Evolutionary conservation across 352 stramenopile species (phyloP).

Genomic region (Blastocystis sp.): DNA sequence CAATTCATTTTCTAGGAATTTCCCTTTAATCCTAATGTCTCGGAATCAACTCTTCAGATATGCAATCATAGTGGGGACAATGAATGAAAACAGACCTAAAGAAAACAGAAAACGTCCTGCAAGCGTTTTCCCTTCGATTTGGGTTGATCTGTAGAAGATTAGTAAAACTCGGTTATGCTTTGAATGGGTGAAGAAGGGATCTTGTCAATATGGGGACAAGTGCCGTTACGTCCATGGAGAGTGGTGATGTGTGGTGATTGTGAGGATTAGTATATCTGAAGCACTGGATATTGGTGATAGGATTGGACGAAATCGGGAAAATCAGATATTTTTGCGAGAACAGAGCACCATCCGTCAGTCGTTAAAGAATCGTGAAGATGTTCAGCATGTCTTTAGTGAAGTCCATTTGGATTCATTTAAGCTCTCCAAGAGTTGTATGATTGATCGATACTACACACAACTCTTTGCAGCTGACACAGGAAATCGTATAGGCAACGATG

Average conservation of each 20-base stretch:
- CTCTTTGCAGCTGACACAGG: constrained; percentile 43
- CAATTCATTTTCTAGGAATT: too few relatives aligned
- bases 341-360: constrained; percentile 60
- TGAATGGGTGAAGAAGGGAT: constrained; percentile 61
- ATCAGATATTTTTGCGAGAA: constrained; percentile 50
- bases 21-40: too few relatives aligned
- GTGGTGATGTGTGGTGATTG: not conserved
- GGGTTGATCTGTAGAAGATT: constrained; percentile 23
- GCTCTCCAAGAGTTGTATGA: constrained; percentile 66
- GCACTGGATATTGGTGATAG: constrained; percentile 34
- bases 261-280: constrained; percentile 49
- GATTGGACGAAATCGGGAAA: constrained; percentile 41
- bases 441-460: constrained; percentile 68
- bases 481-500: constrained; percentile 17
- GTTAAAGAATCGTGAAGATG: constrained; percentile 45
- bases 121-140: not conserved
- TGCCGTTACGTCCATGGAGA: constrained; percentile 56
- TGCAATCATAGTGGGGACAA: not conserved
- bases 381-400: constrained; percentile 41
- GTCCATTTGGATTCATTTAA: constrained; percentile 60
- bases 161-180: constrained; percentile 50
- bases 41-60: not conserved
- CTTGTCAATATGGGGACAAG: constrained; percentile 50
- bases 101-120: not conserved
- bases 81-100: too few relatives aligned